Conservation (phyloP, 1,284 basidiomycete species). For the Porodaedalea pini region DNA sequence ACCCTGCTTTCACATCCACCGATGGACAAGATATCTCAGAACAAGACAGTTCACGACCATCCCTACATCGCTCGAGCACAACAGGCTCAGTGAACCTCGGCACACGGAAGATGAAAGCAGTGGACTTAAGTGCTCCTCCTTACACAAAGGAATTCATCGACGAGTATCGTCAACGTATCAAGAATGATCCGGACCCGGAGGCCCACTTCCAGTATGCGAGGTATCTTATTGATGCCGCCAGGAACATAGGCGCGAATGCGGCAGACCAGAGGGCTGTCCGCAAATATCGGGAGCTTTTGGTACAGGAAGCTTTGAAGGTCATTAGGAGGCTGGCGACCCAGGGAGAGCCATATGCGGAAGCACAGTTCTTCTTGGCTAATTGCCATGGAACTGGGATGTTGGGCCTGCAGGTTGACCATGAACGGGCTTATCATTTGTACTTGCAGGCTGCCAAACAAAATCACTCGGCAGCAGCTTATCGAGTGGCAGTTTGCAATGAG, state of each 20-base stretch:
- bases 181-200: slow-evolving; percentile 96
- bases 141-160: slow-evolving; percentile 97
- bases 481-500: slow-evolving; percentile 98
- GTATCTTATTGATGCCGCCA: slow-evolving; percentile 99
- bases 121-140: slow-evolving; percentile 83
- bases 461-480: slow-evolving; percentile 92
- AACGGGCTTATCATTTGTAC: slow-evolving; percentile 97
- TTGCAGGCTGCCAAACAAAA: slow-evolving; percentile 97
- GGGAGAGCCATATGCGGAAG: slow-evolving; percentile 88
- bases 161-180: slow-evolving; percentile 94
- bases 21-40: slow-evolving; percentile 10
- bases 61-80: slow-evolving; percentile 54
- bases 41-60: slow-evolving; percentile 38
- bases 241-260: slow-evolving; percentile 73
- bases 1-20: slow-evolving; percentile 11
- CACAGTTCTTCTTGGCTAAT: slow-evolving; percentile 99
- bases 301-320: slow-evolving; percentile 88
- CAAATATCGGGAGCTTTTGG: slow-evolving; percentile 88
- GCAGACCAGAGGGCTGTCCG: slow-evolving; percentile 78
- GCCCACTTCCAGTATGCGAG: slow-evolving; percentile 98
- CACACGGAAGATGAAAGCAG: slow-evolving; percentile 73
- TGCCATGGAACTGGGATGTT: slow-evolving; percentile 95
- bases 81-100: slow-evolving; percentile 55
- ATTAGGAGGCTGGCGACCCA: slow-evolving; percentile 90
- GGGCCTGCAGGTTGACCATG: slow-evolving; percentile 94